A percentile compares a stretch with the other conserved stretches of the same genome.
Evolutionary conservation across 495 filamentous ascomycete species (phyloP).

Genomic region (Evernia prunastri): DNA sequence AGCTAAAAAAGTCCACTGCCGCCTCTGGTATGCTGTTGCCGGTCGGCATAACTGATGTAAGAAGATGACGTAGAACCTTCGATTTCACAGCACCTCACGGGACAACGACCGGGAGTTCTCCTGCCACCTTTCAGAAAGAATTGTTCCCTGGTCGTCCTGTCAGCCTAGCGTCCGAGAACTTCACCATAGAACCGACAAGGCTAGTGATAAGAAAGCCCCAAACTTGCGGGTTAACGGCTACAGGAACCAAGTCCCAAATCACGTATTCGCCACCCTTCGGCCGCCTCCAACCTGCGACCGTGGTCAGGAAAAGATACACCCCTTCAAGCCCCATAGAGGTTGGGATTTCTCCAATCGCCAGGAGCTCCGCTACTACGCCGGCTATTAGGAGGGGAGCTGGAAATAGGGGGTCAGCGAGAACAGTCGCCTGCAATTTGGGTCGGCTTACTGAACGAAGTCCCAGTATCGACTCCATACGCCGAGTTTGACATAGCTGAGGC

Average conservation of each 20-base stretch:
- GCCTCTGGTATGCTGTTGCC: not conserved
- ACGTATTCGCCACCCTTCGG: not conserved
- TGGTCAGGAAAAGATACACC: not conserved
- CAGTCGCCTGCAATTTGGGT: too few species aligned
- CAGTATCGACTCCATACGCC: too few species aligned
- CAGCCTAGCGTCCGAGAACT: not conserved
- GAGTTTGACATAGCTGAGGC: too few species aligned
- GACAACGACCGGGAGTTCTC: too few species aligned
- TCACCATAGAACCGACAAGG: not conserved
- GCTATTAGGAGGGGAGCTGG: constrained; percentile 9
- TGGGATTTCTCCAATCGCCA: constrained; percentile 1
- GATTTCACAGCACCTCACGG: too few species aligned
- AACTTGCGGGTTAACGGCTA: not conserved
- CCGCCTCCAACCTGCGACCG: not conserved
- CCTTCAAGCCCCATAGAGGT: not conserved
- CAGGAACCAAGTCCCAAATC: not conserved
- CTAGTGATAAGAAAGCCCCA: not conserved
- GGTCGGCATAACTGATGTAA: not conserved
- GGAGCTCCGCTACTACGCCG: not conserved
- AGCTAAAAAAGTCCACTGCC: not conserved
- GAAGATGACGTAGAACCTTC: not conserved
- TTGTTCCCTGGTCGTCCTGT: not conserved
- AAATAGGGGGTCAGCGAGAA: not conserved
- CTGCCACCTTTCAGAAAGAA: not conserved
- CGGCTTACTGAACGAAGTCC: constrained; percentile 16